These are phyloP conservation scores for Papiliotrema fonsecae DNA, from an alignment of 1,284 basidiomycete genomes.

Conservation along the genomic window DNA sequence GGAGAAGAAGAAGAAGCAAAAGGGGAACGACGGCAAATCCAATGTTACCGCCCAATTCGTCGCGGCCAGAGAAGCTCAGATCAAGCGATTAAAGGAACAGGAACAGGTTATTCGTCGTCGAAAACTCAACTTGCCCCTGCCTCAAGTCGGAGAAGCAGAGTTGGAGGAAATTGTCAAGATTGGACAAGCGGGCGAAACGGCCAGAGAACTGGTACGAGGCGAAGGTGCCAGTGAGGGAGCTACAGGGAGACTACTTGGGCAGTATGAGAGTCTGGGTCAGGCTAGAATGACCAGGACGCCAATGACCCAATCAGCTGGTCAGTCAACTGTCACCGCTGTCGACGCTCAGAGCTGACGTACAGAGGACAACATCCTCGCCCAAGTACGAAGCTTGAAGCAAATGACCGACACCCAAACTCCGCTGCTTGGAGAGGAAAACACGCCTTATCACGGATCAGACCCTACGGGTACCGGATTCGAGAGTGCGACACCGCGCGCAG, in stretches of 20 bases:
- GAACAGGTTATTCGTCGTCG: constrained; percentile 87
- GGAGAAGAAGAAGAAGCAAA: constrained; percentile 76
- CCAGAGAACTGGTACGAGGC: constrained; percentile 68
- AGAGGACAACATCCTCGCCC: constrained; percentile 91
- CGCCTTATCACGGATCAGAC: constrained; percentile 70
- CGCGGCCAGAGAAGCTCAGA: constrained; percentile 89
- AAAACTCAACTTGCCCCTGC: constrained; percentile 77
- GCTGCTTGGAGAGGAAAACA: constrained; percentile 93
- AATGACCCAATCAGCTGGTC: constrained; percentile 82
- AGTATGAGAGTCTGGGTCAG: constrained; percentile 82
- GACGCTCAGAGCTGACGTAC: constrained; percentile 3
- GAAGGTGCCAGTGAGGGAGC: constrained; percentile 66
- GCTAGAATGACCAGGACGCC: constrained; percentile 90
- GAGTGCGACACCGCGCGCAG: constrained; percentile 82
- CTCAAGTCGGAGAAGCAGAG: constrained; percentile 94
- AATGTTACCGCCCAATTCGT: constrained; percentile 88
- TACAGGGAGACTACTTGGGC: constrained; percentile 78
- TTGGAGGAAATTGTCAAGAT: constrained; percentile 99
- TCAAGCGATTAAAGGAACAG: constrained; percentile 93
- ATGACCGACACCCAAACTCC: constrained; percentile 91
- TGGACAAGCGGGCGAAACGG: constrained; percentile 83
- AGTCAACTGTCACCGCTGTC: constrained; percentile 51
- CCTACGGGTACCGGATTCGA: constrained; percentile 76
- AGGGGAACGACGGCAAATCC: constrained; percentile 50
- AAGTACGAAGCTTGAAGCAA: constrained; percentile 90